Conservation (phyloP, 1,139 yeast species). For the Suhomyces coccinellae region DNA sequence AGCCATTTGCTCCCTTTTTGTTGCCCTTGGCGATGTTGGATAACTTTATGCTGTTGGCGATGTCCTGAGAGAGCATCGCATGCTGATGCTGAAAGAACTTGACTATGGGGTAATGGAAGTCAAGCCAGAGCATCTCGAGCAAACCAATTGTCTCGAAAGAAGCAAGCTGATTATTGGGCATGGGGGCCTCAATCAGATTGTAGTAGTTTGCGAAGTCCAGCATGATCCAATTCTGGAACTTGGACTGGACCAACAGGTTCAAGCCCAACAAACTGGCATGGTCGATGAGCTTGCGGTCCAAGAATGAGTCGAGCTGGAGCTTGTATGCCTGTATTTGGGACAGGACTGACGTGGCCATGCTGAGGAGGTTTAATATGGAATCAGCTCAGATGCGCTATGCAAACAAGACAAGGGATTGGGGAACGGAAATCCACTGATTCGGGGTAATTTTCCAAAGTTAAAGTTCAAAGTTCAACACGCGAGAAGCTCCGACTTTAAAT, state of each 20-base stretch:
- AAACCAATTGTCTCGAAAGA: conserved; percentile 35
- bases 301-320: conserved; percentile 30
- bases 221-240: conserved; percentile 39
- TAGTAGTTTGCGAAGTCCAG: conserved; percentile 33
- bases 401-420: no score
- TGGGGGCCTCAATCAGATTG: conserved; percentile 6
- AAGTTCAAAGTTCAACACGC: neutral
- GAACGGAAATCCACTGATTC: no score
- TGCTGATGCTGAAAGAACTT: conserved; percentile 52
- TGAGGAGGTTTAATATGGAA: neutral
- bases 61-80: conserved; percentile 26
- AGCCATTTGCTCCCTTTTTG: neutral
- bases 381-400: no score
- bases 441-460: neutral
- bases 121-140: conserved; percentile 56
- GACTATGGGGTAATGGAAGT: conserved; percentile 63
- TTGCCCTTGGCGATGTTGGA: neutral
- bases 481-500: neutral
- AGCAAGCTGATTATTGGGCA: conserved; percentile 18
- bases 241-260: conserved; percentile 43
- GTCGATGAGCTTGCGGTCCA: conserved; percentile 37
- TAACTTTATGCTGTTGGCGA: conserved; percentile 4
- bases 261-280: conserved; percentile 49
- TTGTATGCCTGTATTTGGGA: conserved; percentile 29
- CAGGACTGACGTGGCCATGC: conserved; percentile 2